Evolutionary conservation across 2,329 filamentous ascomycete genomes (phyloP).

Genomic region (Aspergillus nomiae): DNA sequence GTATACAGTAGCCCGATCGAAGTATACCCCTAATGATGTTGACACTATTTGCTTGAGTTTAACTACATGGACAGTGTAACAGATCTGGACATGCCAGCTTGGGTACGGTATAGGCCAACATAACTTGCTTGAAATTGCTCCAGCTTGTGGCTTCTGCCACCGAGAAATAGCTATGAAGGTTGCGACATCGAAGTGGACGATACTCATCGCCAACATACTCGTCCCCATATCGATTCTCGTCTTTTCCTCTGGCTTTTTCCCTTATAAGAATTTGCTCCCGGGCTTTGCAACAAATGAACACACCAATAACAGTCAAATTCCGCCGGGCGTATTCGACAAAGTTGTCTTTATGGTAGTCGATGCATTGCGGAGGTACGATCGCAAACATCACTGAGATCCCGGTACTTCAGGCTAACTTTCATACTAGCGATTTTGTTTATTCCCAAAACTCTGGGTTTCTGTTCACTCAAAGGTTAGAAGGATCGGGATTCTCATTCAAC

Average conservation of each 20-base stretch:
- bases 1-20: background rate
- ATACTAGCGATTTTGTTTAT: slow-evolving; percentile 85
- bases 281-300: slow-evolving; percentile 70
- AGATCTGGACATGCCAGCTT: background rate
- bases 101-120: background rate
- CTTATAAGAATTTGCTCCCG: slow-evolving; percentile 90
- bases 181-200: slow-evolving; percentile 33
- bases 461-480: slow-evolving; percentile 77
- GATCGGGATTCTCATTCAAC: background rate
- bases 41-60: background rate
- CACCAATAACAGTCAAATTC: slow-evolving; percentile 56
- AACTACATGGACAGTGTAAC: background rate
- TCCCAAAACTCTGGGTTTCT: slow-evolving; percentile 75
- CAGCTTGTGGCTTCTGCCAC: background rate
- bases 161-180: slow-evolving; percentile 22
- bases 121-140: background rate
- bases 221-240: slow-evolving; percentile 72
- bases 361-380: slow-evolving; percentile 76
- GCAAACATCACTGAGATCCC: background rate
- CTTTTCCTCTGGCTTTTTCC: slow-evolving; percentile 93
- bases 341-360: slow-evolving; percentile 98
- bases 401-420: slow-evolving; percentile 19
- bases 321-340: slow-evolving; percentile 77
- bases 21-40: background rate
- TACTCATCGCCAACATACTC: slow-evolving; percentile 72